phyloP scores from a whole-genome alignment of 2,329 filamentous ascomycete genomes.

The Fonsecaea pugnacius region DNA sequence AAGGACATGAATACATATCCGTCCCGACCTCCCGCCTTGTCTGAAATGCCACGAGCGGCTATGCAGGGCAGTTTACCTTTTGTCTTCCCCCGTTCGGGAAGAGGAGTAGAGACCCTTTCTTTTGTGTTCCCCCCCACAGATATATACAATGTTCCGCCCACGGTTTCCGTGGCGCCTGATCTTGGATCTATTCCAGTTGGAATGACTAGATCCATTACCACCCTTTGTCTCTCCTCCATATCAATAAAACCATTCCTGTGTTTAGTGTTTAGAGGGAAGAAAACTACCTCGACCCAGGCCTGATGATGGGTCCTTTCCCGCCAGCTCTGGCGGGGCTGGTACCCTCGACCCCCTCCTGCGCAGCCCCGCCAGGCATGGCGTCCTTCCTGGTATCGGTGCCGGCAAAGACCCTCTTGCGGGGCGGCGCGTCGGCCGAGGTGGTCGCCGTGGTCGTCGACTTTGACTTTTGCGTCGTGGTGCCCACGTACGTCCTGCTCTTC shows the following conservation, averaged over 20 bases:
- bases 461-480: constrained; percentile 4
- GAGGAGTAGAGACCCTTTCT: no score
- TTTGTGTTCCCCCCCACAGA: no score
- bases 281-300: constrained; percentile 1
- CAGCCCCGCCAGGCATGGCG: constrained; percentile 1
- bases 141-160: no score
- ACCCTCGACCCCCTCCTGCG: background rate
- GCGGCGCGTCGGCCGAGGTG: background rate
- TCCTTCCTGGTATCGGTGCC: constrained; percentile 8
- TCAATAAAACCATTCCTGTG: background rate
- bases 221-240: background rate
- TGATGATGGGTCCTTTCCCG: background rate
- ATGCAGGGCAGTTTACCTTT: background rate
- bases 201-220: background rate
- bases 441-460: background rate
- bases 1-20: no score
- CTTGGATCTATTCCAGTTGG: background rate
- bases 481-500: constrained; percentile 7
- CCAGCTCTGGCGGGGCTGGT: background rate
- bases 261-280: background rate
- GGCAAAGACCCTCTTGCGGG: constrained; percentile 3
- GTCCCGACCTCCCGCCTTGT: no score
- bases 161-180: no score
- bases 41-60: no score
- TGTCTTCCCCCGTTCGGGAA: background rate